phyloP scores from a whole-genome alignment of 305 asterid species.

The Fraxinus sp. region DNA sequence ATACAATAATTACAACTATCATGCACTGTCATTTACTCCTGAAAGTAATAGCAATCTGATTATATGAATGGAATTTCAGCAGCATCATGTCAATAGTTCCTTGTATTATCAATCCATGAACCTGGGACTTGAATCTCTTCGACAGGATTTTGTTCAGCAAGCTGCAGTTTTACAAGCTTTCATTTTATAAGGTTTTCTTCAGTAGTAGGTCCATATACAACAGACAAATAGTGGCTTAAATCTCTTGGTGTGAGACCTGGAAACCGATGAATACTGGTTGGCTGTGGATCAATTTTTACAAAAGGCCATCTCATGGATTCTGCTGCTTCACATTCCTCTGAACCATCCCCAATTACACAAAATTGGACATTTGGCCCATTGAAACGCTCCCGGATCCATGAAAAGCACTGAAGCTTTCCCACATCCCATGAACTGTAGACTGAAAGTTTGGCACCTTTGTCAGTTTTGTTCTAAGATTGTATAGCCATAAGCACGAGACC shows the following conservation, averaged over 20 bases:
- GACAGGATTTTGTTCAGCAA: neutral
- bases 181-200: constrained; percentile 21
- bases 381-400: constrained; percentile 74
- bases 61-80: neutral
- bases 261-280: constrained; percentile 63
- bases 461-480: neutral
- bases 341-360: constrained; percentile 86
- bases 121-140: neutral
- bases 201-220: constrained; percentile 58
- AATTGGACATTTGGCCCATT: constrained; percentile 56
- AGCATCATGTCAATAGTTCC: neutral
- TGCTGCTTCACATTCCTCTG: constrained; percentile 96
- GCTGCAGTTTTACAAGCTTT: neutral
- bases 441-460: constrained; percentile 25
- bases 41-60: neutral
- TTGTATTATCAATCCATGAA: neutral
- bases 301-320: constrained; percentile 86
- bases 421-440: constrained; percentile 92
- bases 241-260: constrained; percentile 79
- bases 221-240: constrained; percentile 59
- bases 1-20: neutral
- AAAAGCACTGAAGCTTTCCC: constrained; percentile 83
- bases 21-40: neutral
- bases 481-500: neutral
- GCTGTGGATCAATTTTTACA: constrained; percentile 67